Conservation (phyloP, 2,329 filamentous ascomycete species). For the Parastagonospora nodorum region DNA sequence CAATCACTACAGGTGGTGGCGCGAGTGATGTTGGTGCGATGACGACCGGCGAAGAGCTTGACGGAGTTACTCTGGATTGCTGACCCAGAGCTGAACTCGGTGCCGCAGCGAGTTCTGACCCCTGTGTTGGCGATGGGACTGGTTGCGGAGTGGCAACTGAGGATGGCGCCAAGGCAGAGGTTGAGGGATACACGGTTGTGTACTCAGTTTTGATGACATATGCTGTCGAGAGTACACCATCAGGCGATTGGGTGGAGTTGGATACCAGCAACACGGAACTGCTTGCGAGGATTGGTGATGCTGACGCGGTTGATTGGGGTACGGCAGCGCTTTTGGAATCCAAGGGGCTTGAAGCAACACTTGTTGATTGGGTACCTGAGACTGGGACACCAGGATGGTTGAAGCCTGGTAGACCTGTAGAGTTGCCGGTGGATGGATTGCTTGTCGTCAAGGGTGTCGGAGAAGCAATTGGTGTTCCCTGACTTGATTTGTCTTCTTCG, state of each 20-base stretch:
- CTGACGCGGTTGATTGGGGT: constrained; percentile 1
- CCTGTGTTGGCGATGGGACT: constrained; percentile 1
- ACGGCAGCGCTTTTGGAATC: constrained; percentile 1
- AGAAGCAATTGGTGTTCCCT: constrained; percentile 5
- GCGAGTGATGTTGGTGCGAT: constrained; percentile 19
- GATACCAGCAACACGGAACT: neutral
- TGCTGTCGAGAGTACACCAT: neutral
- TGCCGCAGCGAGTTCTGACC: neutral
- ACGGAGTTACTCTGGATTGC: constrained; percentile 1
- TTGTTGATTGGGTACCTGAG: constrained; percentile 4
- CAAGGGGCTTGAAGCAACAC: constrained; percentile 5
- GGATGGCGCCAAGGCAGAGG: constrained; percentile 5
- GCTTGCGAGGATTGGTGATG: neutral
- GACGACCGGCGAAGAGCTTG: neutral
- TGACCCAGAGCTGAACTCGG: constrained; percentile 2
- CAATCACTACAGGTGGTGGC: constrained; percentile 28
- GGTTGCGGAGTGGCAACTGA: constrained; percentile 5
- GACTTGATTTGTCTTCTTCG: constrained; percentile 14
- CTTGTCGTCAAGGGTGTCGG: constrained; percentile 10
- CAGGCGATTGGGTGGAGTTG: neutral
- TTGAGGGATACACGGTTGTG: constrained; percentile 31
- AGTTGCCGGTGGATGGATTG: constrained; percentile 9
- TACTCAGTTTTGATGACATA: constrained; percentile 34
- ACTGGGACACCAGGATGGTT: constrained; percentile 16
- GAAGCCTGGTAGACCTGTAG: constrained; percentile 28